These are phyloP conservation scores for Edaphochlamys debaryana DNA, from an alignment of 139 green algal genomes.

Conservation along the genomic window DNA sequence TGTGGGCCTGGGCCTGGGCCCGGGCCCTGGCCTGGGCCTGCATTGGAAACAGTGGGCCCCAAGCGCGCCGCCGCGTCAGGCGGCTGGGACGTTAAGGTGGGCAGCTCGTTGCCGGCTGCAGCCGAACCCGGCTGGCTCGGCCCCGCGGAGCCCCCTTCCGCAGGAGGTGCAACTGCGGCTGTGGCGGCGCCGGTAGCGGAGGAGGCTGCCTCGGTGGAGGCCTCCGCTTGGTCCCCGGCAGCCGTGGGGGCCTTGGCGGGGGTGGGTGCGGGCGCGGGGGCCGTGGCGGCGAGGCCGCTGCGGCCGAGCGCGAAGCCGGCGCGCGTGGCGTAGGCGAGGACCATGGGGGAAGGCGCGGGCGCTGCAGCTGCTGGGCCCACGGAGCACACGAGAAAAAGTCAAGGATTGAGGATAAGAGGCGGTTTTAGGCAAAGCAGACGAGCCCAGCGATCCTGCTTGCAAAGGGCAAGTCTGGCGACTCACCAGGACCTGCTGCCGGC, in stretches of 20 bases:
- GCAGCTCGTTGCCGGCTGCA: no score
- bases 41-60: no score
- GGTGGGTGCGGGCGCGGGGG: neutral
- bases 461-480: no score
- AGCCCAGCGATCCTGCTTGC: no score
- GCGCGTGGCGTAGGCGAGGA: conserved; percentile 21
- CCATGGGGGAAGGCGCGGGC: neutral
- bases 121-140: no score
- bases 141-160: no score
- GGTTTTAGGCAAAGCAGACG: no score
- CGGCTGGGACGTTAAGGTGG: no score
- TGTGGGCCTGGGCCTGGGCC: neutral
- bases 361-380: neutral
- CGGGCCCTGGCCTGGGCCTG: neutral
- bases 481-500: no score
- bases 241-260: neutral
- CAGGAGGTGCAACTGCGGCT: neutral
- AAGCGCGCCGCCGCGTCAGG: neutral
- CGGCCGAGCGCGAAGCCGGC: conserved; percentile 7
- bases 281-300: neutral
- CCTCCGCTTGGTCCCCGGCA: neutral
- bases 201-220: neutral
- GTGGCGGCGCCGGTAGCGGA: neutral
- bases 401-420: no score
- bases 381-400: neutral